Conservation (phyloP, 176 grass and related monocot genomes). For the Alopecurus myosuroides region DNA sequence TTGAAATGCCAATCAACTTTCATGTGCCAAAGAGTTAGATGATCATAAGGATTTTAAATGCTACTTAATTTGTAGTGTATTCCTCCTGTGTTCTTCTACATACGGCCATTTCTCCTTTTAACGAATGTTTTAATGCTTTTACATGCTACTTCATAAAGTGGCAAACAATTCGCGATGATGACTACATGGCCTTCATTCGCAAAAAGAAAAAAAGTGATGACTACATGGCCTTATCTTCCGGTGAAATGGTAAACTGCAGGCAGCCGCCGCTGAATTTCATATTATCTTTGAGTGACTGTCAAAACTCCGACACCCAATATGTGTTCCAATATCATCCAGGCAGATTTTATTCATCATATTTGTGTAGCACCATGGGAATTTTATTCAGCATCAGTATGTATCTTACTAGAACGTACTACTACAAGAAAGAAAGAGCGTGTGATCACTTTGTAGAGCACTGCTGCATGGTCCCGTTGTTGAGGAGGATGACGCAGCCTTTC, state of each 20-base stretch:
- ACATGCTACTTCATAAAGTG: too few relatives aligned
- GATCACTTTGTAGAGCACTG: not conserved
- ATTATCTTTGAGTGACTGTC: not conserved
- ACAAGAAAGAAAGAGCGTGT: not conserved
- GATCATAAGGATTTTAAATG: too few relatives aligned
- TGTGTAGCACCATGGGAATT: not conserved
- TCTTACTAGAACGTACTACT: not conserved
- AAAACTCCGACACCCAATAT: not conserved
- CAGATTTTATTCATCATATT: too few relatives aligned
- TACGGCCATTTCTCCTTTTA: too few relatives aligned
- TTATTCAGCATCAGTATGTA: not conserved
- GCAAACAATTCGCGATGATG: too few relatives aligned
- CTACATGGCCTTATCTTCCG: not conserved
- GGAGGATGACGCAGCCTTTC: conserved; percentile 38
- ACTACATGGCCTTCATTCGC: too few relatives aligned
- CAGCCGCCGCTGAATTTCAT: not conserved
- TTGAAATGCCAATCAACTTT: too few relatives aligned
- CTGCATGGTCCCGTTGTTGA: not conserved
- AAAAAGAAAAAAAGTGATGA: too few relatives aligned
- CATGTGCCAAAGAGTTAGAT: too few relatives aligned
- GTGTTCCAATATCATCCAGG: not conserved
- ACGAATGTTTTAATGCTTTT: too few relatives aligned
- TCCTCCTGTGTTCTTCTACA: too few relatives aligned
- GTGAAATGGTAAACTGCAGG: not conserved
- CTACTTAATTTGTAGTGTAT: too few relatives aligned